Percentiles rank a stretch among this genome's conserved stretches.
phyloP scores from a whole-genome alignment of 495 filamentous ascomycete genomes.

The Penicillium arizonense region DNA sequence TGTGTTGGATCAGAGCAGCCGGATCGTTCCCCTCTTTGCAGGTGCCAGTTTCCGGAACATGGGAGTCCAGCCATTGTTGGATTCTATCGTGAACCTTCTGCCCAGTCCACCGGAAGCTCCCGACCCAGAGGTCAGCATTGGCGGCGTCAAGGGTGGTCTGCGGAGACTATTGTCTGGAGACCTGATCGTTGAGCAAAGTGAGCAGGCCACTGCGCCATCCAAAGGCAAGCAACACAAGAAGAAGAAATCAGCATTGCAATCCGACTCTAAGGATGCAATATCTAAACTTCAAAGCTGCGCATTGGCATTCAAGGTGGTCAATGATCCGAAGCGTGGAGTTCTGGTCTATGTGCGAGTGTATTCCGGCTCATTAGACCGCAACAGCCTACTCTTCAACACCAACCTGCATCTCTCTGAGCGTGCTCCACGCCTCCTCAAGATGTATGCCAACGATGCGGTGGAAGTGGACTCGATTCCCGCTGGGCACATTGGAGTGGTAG shows the following conservation, averaged over 20 bases:
- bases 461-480: slow-evolving; percentile 76
- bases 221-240: slow-evolving; percentile 42
- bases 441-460: slow-evolving; percentile 86
- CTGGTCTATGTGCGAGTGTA: slow-evolving; percentile 94
- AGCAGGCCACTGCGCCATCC: slow-evolving; percentile 30
- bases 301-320: slow-evolving; percentile 95
- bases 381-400: slow-evolving; percentile 80
- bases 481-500: slow-evolving; percentile 95
- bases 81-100: slow-evolving; percentile 81
- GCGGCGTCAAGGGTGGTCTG: slow-evolving; percentile 47
- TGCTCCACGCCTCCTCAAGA: slow-evolving; percentile 78
- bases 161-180: slow-evolving; percentile 53
- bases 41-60: slow-evolving; percentile 93
- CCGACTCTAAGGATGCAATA: slow-evolving; percentile 54
- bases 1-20: slow-evolving; percentile 51
- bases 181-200: slow-evolving; percentile 40
- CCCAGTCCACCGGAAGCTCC: slow-evolving; percentile 79
- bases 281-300: slow-evolving; percentile 72
- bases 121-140: slow-evolving; percentile 73
- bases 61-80: slow-evolving; percentile 89
- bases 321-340: slow-evolving; percentile 80
- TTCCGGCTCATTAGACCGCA: slow-evolving; percentile 72
- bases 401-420: slow-evolving; percentile 80
- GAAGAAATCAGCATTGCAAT: slow-evolving; percentile 27
- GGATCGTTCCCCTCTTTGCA: slow-evolving; percentile 83